Conservation (phyloP, 169 alveolate species). For the Plasmodium vivax region DNA sequence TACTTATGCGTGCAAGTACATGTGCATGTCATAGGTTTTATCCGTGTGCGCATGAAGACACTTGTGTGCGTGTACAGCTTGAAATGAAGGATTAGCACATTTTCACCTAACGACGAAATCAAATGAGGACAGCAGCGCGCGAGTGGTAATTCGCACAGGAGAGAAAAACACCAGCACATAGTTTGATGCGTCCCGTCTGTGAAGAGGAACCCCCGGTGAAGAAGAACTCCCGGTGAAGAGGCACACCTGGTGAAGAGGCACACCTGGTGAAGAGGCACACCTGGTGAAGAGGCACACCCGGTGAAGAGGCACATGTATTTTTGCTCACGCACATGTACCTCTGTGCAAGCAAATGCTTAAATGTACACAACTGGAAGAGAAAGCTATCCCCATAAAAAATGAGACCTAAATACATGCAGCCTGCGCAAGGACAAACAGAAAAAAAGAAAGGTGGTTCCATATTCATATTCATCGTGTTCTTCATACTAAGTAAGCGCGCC, state of each 20-base stretch:
- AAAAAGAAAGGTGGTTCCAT: slow-evolving; percentile 48
- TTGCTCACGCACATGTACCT: neutral
- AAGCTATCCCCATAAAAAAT: slow-evolving; percentile 13
- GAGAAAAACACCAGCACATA: slow-evolving; percentile 2
- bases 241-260: too few species aligned
- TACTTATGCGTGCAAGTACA: neutral
- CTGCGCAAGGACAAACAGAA: slow-evolving; percentile 48
- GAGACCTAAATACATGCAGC: slow-evolving; percentile 68
- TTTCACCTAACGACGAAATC: slow-evolving; percentile 4
- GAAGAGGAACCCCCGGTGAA: neutral
- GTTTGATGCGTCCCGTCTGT: slow-evolving; percentile 7
- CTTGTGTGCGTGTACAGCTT: neutral
- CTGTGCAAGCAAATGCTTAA: neutral
- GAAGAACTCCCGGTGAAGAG: neutral
- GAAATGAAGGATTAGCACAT: slow-evolving; percentile 23
- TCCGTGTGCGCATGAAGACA: slow-evolving; percentile 1
- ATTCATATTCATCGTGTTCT: slow-evolving; percentile 62
- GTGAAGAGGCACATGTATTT: neutral
- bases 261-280: too few species aligned
- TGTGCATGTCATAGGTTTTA: neutral
- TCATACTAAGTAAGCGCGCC: slow-evolving; percentile 34
- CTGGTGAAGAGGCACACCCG: neutral
- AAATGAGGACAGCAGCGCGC: slow-evolving; percentile 28
- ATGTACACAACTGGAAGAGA: neutral
- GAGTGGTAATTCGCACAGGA: slow-evolving; percentile 5